phyloP scores from a whole-genome alignment of 495 filamentous ascomycete species.

The Podospora tetraspora region DNA sequence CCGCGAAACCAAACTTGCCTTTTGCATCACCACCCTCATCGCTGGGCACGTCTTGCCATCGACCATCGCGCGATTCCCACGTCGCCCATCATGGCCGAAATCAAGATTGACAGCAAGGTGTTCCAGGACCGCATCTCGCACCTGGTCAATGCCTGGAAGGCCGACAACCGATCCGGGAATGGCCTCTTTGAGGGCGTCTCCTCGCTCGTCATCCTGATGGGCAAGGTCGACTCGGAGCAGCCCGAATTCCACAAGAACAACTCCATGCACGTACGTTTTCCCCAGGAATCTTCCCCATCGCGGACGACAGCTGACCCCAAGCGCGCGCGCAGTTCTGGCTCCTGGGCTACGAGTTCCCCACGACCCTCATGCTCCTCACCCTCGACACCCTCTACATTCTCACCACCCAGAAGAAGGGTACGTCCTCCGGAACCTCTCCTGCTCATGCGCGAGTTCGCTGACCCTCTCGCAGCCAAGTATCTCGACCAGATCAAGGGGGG shows the following conservation, averaged over 20 bases:
- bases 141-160: conserved; percentile 88
- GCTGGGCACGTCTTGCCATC: conserved; percentile 21
- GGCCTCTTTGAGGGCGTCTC: conserved; percentile 75
- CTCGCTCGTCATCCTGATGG: conserved; percentile 84
- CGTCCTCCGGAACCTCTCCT: too few species aligned
- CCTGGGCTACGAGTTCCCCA: conserved; percentile 96
- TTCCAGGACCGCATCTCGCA: conserved; percentile 90
- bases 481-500: conserved; percentile 88
- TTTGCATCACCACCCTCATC: conserved; percentile 12
- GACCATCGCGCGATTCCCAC: conserved; percentile 23
- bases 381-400: conserved; percentile 81
- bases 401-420: conserved; percentile 96
- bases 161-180: conserved; percentile 79
- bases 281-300: neutral
- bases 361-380: conserved; percentile 88
- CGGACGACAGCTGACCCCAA: conserved; percentile 12
- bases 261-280: conserved; percentile 75
- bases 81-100: conserved; percentile 50
- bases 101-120: conserved; percentile 83
- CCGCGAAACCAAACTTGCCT: conserved; percentile 13
- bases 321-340: conserved; percentile 77
- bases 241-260: conserved; percentile 87
- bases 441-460: too few species aligned
- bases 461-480: conserved; percentile 66
- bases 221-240: conserved; percentile 77